These are phyloP conservation scores for Thalassiosira profunda DNA, from an alignment of 108 stramenopile species.

Conservation along the genomic window DNA sequence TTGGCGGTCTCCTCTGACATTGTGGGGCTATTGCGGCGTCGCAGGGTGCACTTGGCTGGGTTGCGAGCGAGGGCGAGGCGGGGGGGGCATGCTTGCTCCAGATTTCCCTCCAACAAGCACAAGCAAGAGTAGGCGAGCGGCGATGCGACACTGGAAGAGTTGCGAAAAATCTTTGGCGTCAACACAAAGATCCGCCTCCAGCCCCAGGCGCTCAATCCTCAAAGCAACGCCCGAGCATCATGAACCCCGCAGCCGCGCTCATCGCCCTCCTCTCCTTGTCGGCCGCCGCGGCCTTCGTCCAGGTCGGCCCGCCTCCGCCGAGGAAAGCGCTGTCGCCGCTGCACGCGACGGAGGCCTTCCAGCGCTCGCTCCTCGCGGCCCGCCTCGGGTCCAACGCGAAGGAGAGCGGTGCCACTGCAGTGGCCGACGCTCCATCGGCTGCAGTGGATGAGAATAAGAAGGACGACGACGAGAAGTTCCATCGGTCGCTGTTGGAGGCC, in stretches of 20 bases:
- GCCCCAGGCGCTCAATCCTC: background rate
- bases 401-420: background rate
- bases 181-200: background rate
- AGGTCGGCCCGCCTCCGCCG: background rate
- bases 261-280: conserved; percentile 13
- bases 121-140: too few species aligned
- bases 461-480: conserved; percentile 6
- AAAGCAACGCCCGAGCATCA: conserved; percentile 1
- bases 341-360: conserved; percentile 22
- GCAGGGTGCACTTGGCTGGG: too few species aligned
- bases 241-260: background rate
- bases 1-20: background rate
- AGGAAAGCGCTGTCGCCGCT: background rate
- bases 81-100: background rate
- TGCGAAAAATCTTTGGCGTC: too few species aligned
- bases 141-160: too few species aligned
- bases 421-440: background rate
- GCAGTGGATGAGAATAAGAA: background rate
- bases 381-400: background rate
- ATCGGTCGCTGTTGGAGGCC: conserved; percentile 11
- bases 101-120: too few species aligned
- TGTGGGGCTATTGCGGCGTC: too few species aligned
- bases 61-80: too few species aligned
- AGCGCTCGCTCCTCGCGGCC: conserved; percentile 29
- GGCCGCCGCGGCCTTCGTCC: background rate